A percentile compares a stretch with the other conserved stretches of the same genome.
Evolutionary conservation across 2,329 filamentous ascomycete species (phyloP).

Genomic region (Microcyclosporella mali): DNA sequence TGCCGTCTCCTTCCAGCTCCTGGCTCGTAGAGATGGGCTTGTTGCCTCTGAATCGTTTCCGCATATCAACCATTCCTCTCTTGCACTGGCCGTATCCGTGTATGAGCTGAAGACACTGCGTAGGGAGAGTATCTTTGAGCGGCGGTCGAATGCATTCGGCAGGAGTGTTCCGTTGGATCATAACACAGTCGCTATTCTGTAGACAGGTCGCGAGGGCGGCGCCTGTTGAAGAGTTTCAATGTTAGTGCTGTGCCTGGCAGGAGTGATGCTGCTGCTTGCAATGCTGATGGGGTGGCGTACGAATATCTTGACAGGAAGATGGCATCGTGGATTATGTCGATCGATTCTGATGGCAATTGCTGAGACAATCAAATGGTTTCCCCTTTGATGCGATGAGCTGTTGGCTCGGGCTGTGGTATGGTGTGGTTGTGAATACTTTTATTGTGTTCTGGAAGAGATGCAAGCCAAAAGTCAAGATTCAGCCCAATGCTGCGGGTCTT

Average conservation of each 20-base stretch:
- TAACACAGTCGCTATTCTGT: slow-evolving; percentile 92
- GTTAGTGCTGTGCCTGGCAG: not conserved
- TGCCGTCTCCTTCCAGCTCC: slow-evolving; percentile 46
- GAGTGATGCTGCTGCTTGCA: not conserved
- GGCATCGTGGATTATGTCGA: slow-evolving; percentile 56
- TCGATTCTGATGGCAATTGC: not conserved
- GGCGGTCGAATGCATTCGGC: slow-evolving; percentile 83
- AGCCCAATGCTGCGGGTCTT: too few relatives aligned
- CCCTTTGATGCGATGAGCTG: not conserved
- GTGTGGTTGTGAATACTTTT: too few relatives aligned
- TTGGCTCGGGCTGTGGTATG: not conserved
- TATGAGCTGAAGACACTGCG: slow-evolving; percentile 84
- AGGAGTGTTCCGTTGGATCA: slow-evolving; percentile 80
- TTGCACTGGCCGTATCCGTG: slow-evolving; percentile 94
- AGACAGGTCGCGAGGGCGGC: slow-evolving; percentile 90
- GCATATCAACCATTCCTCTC: slow-evolving; percentile 95
- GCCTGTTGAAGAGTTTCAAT: slow-evolving; percentile 48
- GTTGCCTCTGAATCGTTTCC: slow-evolving; percentile 94
- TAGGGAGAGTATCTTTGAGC: slow-evolving; percentile 73
- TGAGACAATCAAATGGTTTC: too few relatives aligned
- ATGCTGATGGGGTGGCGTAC: slow-evolving; percentile 49
- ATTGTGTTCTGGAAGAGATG: too few relatives aligned
- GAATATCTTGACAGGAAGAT: slow-evolving; percentile 92
- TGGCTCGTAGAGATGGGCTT: slow-evolving; percentile 68
- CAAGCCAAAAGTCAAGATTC: too few relatives aligned